Conservation (phyloP, 2,329 filamentous ascomycete species). For the Colletotrichum salicis region DNA sequence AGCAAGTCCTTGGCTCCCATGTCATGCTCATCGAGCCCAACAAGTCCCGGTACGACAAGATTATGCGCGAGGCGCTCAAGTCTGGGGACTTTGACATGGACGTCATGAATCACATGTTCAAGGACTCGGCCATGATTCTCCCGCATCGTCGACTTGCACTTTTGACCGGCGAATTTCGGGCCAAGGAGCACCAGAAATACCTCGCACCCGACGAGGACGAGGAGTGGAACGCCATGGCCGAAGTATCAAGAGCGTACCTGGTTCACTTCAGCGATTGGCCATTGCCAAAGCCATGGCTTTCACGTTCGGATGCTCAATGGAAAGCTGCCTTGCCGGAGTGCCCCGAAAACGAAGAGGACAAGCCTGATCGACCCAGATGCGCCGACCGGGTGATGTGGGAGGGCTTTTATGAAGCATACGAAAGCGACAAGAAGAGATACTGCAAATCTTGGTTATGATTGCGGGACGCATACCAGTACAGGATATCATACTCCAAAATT, state of each 20-base stretch:
- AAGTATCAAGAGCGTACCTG: constrained; percentile 70
- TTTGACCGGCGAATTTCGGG: constrained; percentile 71
- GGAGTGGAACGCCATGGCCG: constrained; percentile 65
- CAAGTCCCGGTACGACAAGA: constrained; percentile 39
- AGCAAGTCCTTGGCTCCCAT: constrained; percentile 59
- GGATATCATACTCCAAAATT: no score
- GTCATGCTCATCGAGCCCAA: constrained; percentile 67
- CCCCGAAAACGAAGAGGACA: neutral
- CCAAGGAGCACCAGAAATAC: constrained; percentile 57
- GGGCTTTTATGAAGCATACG: constrained; percentile 21
- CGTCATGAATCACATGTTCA: constrained; percentile 71
- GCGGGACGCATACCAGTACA: neutral
- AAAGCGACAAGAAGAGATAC: constrained; percentile 16
- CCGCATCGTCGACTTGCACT: constrained; percentile 73
- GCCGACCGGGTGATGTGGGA: constrained; percentile 25
- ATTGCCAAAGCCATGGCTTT: constrained; percentile 68
- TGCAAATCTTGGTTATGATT: constrained; percentile 16
- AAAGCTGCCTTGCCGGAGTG: constrained; percentile 26
- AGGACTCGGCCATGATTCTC: constrained; percentile 66
- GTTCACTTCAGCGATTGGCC: constrained; percentile 80
- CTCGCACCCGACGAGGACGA: constrained; percentile 59
- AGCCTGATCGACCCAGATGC: constrained; percentile 8
- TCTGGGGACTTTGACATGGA: constrained; percentile 72
- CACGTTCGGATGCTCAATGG: constrained; percentile 20
- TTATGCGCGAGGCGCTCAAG: constrained; percentile 51